These are phyloP conservation scores for Parietichytrium sp. DNA, from an alignment of 108 stramenopile species.

Conservation along the genomic window DNA sequence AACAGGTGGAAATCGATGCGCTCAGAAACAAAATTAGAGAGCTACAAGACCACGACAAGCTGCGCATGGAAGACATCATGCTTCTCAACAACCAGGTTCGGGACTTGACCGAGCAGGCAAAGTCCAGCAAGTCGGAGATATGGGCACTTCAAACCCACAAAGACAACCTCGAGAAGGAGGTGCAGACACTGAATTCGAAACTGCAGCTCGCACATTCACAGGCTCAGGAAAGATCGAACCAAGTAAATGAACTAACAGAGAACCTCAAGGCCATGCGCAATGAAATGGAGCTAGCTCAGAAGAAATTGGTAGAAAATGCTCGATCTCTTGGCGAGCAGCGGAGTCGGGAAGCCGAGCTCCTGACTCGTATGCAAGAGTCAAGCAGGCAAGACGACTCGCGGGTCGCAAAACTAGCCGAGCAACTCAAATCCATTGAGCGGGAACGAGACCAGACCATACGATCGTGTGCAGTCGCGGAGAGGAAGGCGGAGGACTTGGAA, in stretches of 20 bases:
- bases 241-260: not conserved
- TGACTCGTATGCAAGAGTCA: not conserved
- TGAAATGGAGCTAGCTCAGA: not conserved
- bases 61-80: not conserved
- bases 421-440: constrained; percentile 1
- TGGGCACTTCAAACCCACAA: too few species aligned
- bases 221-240: too few species aligned
- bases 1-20: not conserved
- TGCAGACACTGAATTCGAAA: not conserved
- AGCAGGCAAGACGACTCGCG: not conserved
- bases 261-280: not conserved
- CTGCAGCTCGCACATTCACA: too few species aligned
- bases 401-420: not conserved
- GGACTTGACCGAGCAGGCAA: not conserved
- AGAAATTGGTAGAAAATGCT: not conserved
- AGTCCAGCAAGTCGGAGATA: not conserved
- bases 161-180: not conserved
- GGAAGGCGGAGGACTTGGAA: not conserved
- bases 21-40: not conserved
- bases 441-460: constrained; percentile 19
- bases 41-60: not conserved
- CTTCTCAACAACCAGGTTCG: constrained; percentile 3
- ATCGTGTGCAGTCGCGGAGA: not conserved
- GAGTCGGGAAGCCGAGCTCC: not conserved
- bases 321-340: constrained; percentile 34